These are phyloP conservation scores for Keqinozyma sinolaborantium DNA, from an alignment of 1,139 yeast genomes.

Conservation along the genomic window DNA sequence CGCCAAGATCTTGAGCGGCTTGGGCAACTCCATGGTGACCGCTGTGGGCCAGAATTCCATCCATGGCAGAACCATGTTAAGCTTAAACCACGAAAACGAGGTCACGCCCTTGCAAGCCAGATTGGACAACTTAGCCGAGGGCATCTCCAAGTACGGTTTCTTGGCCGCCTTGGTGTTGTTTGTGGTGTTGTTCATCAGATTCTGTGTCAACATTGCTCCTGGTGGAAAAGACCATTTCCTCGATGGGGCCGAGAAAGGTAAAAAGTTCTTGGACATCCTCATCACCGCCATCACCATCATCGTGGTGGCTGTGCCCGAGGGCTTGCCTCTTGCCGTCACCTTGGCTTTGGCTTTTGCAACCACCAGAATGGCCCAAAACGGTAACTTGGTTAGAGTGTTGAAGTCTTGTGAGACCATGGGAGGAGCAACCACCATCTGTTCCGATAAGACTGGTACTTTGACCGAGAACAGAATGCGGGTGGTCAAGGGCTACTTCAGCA, in stretches of 20 bases:
- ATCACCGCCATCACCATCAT: slow-evolving; percentile 90
- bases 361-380: slow-evolving; percentile 95
- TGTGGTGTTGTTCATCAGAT: slow-evolving; percentile 73
- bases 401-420: slow-evolving; percentile 99
- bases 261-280: slow-evolving; percentile 75
- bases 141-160: slow-evolving; percentile 90
- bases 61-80: slow-evolving; percentile 87
- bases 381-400: slow-evolving; percentile 89
- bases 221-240: slow-evolving; percentile 41
- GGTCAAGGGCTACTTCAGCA: slow-evolving; percentile 69
- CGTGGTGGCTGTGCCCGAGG: slow-evolving; percentile 98
- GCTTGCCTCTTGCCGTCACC: slow-evolving; percentile 94
- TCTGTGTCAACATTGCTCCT: slow-evolving; percentile 61
- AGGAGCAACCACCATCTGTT: slow-evolving; percentile 94
- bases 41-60: slow-evolving; percentile 88
- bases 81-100: slow-evolving; percentile 71
- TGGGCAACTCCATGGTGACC: slow-evolving; percentile 82
- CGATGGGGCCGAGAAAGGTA: slow-evolving; percentile 74
- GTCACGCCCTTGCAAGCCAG: slow-evolving; percentile 87
- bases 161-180: slow-evolving; percentile 79
- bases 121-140: slow-evolving; percentile 80
- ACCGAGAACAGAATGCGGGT: slow-evolving; percentile 93
- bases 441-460: slow-evolving; percentile 95
- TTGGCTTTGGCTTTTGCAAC: slow-evolving; percentile 96
- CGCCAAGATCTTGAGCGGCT: slow-evolving; percentile 80